These are phyloP conservation scores for Juncus effusus DNA, from an alignment of 176 grass and related monocot species.

Conservation along the genomic window DNA sequence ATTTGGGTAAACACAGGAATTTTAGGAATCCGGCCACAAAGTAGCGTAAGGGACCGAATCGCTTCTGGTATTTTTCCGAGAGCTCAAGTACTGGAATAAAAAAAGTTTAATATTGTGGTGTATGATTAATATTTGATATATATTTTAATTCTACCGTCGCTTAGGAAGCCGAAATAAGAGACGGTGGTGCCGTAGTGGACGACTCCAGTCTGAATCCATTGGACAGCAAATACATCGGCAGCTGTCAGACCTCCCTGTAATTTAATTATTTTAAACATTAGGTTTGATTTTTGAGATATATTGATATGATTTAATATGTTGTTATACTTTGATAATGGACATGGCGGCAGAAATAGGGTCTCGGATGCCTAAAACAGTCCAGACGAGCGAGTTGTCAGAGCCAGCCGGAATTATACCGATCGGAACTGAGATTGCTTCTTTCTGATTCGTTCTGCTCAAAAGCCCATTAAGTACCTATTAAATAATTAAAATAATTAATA, in stretches of 20 bases:
- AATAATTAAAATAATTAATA: conserved; percentile 29
- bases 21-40: conserved; percentile 90
- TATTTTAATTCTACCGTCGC: conserved; percentile 57
- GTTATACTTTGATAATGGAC: conserved; percentile 78
- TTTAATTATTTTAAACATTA: too few relatives aligned
- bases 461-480: conserved; percentile 90
- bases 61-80: conserved; percentile 96
- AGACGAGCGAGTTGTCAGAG: conserved; percentile 97
- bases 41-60: conserved; percentile 86
- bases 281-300: too few relatives aligned
- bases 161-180: conserved; percentile 96
- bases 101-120: conserved; percentile 18
- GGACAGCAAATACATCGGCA: conserved; percentile 69
- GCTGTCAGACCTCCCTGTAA: conserved; percentile 72
- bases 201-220: conserved; percentile 82
- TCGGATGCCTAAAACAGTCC: conserved; percentile 91
- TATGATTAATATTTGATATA: background rate
- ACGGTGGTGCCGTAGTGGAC: conserved; percentile 91
- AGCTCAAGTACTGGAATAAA: conserved; percentile 87
- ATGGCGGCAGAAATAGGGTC: conserved; percentile 96
- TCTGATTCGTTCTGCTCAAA: conserved; percentile 76
- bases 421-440: conserved; percentile 87
- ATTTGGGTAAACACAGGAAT: conserved; percentile 91
- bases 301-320: background rate
- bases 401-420: conserved; percentile 99